Evolutionary conservation across 169 alveolate species (phyloP).

Genomic region (Plasmodium cynomolgi): DNA sequence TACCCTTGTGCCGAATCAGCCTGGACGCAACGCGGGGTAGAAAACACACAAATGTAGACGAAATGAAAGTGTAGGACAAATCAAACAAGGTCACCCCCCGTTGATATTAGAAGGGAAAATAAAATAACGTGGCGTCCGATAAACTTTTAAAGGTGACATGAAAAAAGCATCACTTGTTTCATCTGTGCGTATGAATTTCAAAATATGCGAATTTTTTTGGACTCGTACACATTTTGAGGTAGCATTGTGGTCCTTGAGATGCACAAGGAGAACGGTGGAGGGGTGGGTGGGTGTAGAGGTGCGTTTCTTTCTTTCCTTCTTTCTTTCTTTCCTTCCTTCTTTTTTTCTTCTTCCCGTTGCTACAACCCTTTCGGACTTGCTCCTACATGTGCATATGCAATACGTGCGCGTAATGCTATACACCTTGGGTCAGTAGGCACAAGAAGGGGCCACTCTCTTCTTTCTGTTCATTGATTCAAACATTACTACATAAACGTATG

Average conservation of each 20-base stretch:
- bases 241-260: background rate
- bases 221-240: constrained; percentile 16
- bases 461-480: background rate
- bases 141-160: constrained; percentile 1
- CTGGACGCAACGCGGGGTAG: background rate
- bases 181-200: background rate
- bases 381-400: background rate
- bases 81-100: background rate
- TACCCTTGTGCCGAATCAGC: background rate
- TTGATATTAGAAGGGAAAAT: background rate
- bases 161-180: background rate
- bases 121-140: background rate
- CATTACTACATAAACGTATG: background rate
- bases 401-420: background rate
- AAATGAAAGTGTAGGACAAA: background rate
- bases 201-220: background rate
- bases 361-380: background rate
- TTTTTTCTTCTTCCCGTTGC: background rate
- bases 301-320: background rate
- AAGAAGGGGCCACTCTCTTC: background rate
- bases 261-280: background rate
- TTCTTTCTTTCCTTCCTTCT: background rate
- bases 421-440: background rate
- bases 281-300: background rate
- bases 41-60: background rate